Conservation (phyloP, 2,329 filamentous ascomycete genomes). For the Decorospora gaudefroyi region DNA sequence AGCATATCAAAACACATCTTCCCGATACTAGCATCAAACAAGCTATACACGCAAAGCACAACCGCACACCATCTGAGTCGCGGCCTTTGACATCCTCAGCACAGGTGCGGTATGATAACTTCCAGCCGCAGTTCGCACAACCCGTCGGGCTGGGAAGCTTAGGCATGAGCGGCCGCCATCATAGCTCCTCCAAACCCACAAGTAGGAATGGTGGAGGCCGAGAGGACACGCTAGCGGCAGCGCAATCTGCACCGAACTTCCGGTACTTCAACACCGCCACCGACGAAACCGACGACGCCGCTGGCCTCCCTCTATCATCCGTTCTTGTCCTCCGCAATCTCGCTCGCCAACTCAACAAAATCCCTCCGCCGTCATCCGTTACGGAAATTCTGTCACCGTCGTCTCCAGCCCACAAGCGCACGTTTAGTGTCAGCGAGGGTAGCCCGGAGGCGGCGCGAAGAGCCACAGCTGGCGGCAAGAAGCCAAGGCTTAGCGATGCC, state of each 20-base stretch:
- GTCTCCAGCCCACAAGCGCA: conserved; percentile 38
- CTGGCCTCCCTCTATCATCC: conserved; percentile 77
- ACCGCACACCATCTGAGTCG: conserved; percentile 51
- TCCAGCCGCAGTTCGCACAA: conserved; percentile 40
- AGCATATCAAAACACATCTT: conserved; percentile 72
- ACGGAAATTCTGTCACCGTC: conserved; percentile 32
- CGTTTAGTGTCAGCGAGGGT: conserved; percentile 36
- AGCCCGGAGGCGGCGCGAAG: conserved; percentile 32
- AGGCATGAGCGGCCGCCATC: conserved; percentile 33
- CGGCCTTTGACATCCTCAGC: conserved; percentile 35
- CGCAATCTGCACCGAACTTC: conserved; percentile 36
- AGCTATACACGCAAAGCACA: conserved; percentile 52
- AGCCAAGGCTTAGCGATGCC: conserved; percentile 42
- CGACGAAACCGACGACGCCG: conserved; percentile 62
- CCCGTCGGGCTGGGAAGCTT: conserved; percentile 36
- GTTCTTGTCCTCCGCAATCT: conserved; percentile 79
- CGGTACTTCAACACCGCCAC: conserved; percentile 53
- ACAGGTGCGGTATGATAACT: conserved; percentile 35
- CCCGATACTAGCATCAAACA: conserved; percentile 52
- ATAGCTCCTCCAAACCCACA: conserved; percentile 21
- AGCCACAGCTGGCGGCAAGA: conserved; percentile 50
- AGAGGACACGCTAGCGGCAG: conserved; percentile 18
- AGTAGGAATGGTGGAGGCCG: conserved; percentile 32
- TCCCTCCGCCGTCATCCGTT: conserved; percentile 35
- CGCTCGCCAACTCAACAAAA: conserved; percentile 56